phyloP scores from a whole-genome alignment of 2,329 filamentous ascomycete species.

The Alternaria angustiovoidea region DNA sequence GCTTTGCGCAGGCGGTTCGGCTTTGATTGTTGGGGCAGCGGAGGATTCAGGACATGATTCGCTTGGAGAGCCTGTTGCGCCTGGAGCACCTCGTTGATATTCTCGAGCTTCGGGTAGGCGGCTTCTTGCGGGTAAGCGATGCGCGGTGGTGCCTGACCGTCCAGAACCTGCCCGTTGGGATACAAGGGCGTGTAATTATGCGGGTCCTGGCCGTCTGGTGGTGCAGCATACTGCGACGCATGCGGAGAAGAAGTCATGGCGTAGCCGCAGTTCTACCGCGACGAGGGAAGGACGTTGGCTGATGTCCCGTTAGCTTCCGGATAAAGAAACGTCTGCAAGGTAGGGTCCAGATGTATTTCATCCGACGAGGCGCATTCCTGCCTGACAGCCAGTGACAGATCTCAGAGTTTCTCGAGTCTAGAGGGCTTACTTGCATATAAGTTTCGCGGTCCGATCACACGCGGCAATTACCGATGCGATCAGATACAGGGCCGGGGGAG shows the following conservation, averaged over 20 bases:
- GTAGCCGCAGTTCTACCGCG: slow-evolving; percentile 25
- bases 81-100: slow-evolving; percentile 48
- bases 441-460: slow-evolving; percentile 14
- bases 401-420: background rate
- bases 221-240: slow-evolving; percentile 29
- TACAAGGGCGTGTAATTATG: slow-evolving; percentile 47
- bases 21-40: slow-evolving; percentile 36
- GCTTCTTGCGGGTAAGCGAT: slow-evolving; percentile 33
- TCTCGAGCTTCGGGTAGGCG: slow-evolving; percentile 48
- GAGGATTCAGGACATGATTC: slow-evolving; percentile 41
- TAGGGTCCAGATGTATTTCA: slow-evolving; percentile 6
- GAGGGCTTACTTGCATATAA: slow-evolving; percentile 1
- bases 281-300: slow-evolving; percentile 18
- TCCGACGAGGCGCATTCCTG: background rate
- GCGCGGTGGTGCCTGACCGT: slow-evolving; percentile 23
- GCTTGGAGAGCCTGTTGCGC: slow-evolving; percentile 48
- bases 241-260: slow-evolving; percentile 20
- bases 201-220: slow-evolving; percentile 28
- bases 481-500: background rate
- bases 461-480: slow-evolving; percentile 9
- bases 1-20: slow-evolving; percentile 51
- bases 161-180: slow-evolving; percentile 16
- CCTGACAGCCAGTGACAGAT: slow-evolving; percentile 3
- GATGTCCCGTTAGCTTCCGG: slow-evolving; percentile 20
- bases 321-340: background rate